Base-by-base conservation (phyloP, 2,329 filamentous ascomycete genomes). In the Lachnellula suecica region DNA sequence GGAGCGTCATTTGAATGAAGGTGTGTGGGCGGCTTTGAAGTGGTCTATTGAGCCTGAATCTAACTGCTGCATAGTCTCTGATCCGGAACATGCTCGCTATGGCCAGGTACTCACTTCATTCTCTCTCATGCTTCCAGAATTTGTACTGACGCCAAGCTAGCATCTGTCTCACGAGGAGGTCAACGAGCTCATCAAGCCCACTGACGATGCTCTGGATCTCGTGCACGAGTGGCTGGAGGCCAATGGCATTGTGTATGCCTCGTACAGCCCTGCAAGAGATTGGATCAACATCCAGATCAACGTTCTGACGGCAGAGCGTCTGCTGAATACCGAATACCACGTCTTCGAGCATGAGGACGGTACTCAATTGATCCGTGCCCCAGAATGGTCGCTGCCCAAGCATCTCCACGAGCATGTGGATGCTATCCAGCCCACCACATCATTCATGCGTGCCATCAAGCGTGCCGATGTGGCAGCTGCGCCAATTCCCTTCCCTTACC, bases 371-470 rank as follows among this genome's bases (percentile, higher is more conserved):
- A 71, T 79, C 15, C 75, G 82, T 38, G 74, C 82, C 0, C 74
- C 78, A 1, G 67, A 72, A 37, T 85, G 81, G 81, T 83, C 80
- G 40, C 73, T 85, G 4, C 81, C 82, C 15, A 63, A 61, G 27
- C 76, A 84, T 60, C 71, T 84, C 4, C 80, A 84, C 61, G 71
- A 74, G 44, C 79, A 82, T 61, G 77, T 84, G 54, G 79, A 83
- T 60, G 75, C 78, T 10, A 77, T 84, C 23, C 81, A 84, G 63
- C 82, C 82, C 2, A 84, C 81, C 1, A 84, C 76, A 44, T 80
- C 79, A 0, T 84, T 84, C 70, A 78, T 81, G 65, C 73, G 74
- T 34, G 60, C 71, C n/a, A n/a, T n/a, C n/a, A n/a, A n/a, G n/a
- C n/a, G n/a, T n/a, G n/a, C n/a, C n/a, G n/a, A n/a, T n/a, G n/a